A percentile compares a stretch with the other conserved stretches of the same genome.
Evolutionary conservation across 495 filamentous ascomycete species (phyloP).

Genomic region (Lasiosphaeria miniovina): DNA sequence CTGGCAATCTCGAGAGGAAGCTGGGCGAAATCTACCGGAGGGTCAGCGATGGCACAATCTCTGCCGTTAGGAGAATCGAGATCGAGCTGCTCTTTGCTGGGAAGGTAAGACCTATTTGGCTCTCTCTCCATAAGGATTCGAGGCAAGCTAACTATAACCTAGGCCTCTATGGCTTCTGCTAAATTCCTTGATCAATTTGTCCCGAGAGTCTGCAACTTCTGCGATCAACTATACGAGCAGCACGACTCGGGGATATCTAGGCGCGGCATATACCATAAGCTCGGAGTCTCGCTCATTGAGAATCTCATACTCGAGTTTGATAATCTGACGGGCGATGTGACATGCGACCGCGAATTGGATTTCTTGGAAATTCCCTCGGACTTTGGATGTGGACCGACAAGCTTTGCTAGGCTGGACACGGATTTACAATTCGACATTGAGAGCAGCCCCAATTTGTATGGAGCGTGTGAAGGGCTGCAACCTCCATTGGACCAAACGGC

Average conservation of each 20-base stretch:
- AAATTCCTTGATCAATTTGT: slow-evolving; percentile 34
- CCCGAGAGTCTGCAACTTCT: slow-evolving; percentile 31
- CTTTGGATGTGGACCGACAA: too few relatives aligned
- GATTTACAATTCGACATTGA: too few relatives aligned
- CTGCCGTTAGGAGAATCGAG: slow-evolving; percentile 40
- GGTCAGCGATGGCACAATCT: slow-evolving; percentile 30
- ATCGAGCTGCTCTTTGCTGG: slow-evolving; percentile 45
- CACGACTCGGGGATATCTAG: slow-evolving; percentile 26
- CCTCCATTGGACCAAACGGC: neutral
- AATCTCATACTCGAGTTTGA: slow-evolving; percentile 30
- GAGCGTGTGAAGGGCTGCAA: neutral
- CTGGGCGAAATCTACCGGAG: slow-evolving; percentile 28
- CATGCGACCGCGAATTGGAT: neutral
- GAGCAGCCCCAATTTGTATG: too few relatives aligned
- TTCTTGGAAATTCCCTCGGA: neutral
- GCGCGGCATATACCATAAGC: slow-evolving; percentile 37
- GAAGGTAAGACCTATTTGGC: slow-evolving; percentile 31
- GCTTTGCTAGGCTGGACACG: too few relatives aligned
- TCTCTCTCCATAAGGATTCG: neutral
- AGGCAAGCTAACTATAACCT: slow-evolving; percentile 17
- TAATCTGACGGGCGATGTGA: neutral
- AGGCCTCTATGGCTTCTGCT: slow-evolving; percentile 32
- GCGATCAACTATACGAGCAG: slow-evolving; percentile 39
- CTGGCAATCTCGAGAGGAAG: slow-evolving; percentile 19
- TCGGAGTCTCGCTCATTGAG: slow-evolving; percentile 37